These are phyloP conservation scores for Lactarius quietus DNA, from an alignment of 768 basidiomycete species.

Conservation along the genomic window DNA sequence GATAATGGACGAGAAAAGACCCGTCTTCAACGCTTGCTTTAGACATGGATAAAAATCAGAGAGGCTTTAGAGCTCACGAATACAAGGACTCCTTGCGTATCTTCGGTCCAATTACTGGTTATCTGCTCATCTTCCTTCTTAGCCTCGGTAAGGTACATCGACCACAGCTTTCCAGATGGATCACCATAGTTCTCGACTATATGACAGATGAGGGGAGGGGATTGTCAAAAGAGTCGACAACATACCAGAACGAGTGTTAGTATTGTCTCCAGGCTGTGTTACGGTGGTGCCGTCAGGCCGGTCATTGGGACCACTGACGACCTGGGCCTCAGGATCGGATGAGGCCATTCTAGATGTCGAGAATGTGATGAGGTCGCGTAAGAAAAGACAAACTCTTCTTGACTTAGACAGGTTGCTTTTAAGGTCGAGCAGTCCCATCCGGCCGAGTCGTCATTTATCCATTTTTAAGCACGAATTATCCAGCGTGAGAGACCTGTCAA, in stretches of 20 bases:
- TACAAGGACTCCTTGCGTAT: background rate
- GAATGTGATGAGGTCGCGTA: background rate
- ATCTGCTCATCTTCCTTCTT: background rate
- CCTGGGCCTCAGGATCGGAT: background rate
- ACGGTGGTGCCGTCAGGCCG: background rate
- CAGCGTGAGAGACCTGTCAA: background rate
- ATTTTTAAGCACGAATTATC: background rate
- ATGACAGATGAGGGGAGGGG: background rate
- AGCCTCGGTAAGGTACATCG: background rate
- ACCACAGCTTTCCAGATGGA: background rate
- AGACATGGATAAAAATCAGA: no score
- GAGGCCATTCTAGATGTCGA: background rate
- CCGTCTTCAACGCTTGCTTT: background rate
- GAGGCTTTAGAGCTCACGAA: background rate
- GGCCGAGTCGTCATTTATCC: no score
- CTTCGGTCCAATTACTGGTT: background rate
- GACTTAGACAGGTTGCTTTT: background rate
- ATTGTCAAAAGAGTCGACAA: background rate
- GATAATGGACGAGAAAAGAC: background rate
- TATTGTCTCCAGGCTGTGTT: background rate
- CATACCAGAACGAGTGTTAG: background rate
- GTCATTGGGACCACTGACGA: background rate
- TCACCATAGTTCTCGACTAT: background rate
- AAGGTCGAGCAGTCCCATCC: no score
- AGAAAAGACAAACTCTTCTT: background rate